Evolutionary conservation across 768 basidiomycete species (phyloP).

Genomic region (Trametes coccinea): DNA sequence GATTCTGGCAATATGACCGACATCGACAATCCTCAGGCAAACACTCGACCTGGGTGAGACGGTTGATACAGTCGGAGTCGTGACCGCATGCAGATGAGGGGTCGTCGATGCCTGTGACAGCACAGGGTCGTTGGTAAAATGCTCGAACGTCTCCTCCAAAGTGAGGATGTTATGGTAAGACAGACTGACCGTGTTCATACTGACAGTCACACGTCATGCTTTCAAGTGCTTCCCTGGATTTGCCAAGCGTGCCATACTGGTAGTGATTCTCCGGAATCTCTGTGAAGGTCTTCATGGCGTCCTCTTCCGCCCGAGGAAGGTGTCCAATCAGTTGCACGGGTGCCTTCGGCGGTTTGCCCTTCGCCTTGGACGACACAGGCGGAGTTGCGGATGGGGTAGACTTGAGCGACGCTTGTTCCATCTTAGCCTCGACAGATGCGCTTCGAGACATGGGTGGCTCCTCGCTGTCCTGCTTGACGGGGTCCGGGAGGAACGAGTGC

Average conservation of each 20-base stretch:
- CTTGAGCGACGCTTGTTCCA: constrained; percentile 30
- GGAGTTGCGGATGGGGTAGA: constrained; percentile 38
- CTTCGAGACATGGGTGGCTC: constrained; percentile 22
- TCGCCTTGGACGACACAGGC: constrained; percentile 32
- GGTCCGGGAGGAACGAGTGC: constrained; percentile 1
- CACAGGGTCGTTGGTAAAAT: neutral
- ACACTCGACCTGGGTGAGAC: constrained; percentile 96
- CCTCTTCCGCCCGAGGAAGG: constrained; percentile 74
- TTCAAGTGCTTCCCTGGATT: constrained; percentile 84
- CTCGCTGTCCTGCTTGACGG: constrained; percentile 24
- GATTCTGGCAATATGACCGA: constrained; percentile 82
- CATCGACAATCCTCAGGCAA: constrained; percentile 88
- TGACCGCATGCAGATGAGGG: constrained; percentile 77
- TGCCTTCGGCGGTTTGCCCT: constrained; percentile 35
- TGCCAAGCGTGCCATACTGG: constrained; percentile 85
- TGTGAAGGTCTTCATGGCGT: constrained; percentile 69
- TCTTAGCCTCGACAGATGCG: constrained; percentile 22
- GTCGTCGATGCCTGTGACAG: constrained; percentile 52
- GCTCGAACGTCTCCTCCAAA: neutral
- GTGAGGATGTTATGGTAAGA: neutral
- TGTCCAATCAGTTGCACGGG: constrained; percentile 74
- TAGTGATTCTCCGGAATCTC: constrained; percentile 81
- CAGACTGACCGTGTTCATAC: constrained; percentile 75
- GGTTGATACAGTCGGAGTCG: constrained; percentile 93
- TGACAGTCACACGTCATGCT: constrained; percentile 95